These are phyloP conservation scores for Cladosporium sp. DNA, from an alignment of 2,329 filamentous ascomycete genomes.

Conservation along the genomic window DNA sequence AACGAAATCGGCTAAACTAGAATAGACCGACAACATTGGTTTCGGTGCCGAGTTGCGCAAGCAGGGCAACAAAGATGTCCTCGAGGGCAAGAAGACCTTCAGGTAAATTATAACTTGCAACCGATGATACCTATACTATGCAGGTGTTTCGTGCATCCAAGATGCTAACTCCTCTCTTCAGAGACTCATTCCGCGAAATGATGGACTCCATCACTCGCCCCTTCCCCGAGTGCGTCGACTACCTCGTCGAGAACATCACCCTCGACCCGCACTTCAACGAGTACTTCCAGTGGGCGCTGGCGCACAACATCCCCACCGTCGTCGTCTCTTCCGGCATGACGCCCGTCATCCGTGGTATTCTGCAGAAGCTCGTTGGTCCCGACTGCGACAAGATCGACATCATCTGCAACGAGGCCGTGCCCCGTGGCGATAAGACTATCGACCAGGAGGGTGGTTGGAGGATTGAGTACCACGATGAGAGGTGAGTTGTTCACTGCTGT, in stretches of 20 bases:
- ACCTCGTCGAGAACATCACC: conserved; percentile 77
- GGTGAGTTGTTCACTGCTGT: conserved; percentile 45
- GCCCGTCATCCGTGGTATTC: conserved; percentile 81
- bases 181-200: conserved; percentile 86
- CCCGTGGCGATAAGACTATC: conserved; percentile 68
- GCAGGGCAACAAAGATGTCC: conserved; percentile 73
- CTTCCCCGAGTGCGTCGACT: conserved; percentile 77
- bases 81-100: conserved; percentile 70
- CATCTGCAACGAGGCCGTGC: conserved; percentile 78
- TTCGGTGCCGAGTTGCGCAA: conserved; percentile 72
- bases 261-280: conserved; percentile 85
- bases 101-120: conserved; percentile 45
- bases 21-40: conserved; percentile 85
- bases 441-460: conserved; percentile 82
- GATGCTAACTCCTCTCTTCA: conserved; percentile 28
- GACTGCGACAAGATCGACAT: conserved; percentile 80
- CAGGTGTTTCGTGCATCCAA: neutral
- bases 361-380: conserved; percentile 78
- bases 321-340: conserved; percentile 91
- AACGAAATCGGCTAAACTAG: conserved; percentile 57
- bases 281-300: conserved; percentile 80
- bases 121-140: neutral
- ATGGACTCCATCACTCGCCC: conserved; percentile 81
- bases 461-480: conserved; percentile 86
- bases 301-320: conserved; percentile 85